A percentile compares a stretch with the other conserved stretches of the same genome.
Evolutionary conservation across 192 early-diverging fungal genomes (phyloP).

Genomic region (Coemansia sp.): DNA sequence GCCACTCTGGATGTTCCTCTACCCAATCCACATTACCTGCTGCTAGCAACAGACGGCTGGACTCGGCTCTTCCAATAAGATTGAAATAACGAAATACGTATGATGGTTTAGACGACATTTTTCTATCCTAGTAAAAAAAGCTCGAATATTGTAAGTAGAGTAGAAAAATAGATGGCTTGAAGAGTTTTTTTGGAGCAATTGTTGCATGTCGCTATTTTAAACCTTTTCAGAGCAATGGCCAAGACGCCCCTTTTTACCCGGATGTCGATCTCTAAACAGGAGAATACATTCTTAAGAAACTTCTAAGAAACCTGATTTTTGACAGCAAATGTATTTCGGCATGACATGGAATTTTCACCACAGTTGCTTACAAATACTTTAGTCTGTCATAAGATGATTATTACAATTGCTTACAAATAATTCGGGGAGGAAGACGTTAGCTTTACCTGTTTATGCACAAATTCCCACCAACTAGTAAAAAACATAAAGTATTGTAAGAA

Average conservation of each 20-base stretch:
- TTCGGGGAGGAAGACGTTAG: too few species aligned
- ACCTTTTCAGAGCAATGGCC: background rate
- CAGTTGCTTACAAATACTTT: too few species aligned
- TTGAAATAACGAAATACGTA: conserved; percentile 33
- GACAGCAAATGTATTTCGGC: too few species aligned
- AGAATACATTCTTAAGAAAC: too few species aligned
- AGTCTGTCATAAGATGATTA: too few species aligned
- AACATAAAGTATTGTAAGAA: too few species aligned
- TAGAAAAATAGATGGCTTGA: background rate
- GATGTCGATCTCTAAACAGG: background rate
- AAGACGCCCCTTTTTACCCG: background rate
- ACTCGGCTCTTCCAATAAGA: conserved; percentile 17
- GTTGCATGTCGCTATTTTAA: background rate
- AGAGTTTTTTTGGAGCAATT: background rate
- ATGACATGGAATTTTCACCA: too few species aligned
- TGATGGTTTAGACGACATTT: background rate
- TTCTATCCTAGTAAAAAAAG: background rate
- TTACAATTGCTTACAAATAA: too few species aligned
- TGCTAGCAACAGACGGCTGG: conserved; percentile 37
- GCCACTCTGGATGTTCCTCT: conserved; percentile 25
- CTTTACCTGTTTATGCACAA: too few species aligned
- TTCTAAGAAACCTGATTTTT: too few species aligned
- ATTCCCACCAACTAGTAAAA: too few species aligned
- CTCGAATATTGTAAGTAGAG: background rate
- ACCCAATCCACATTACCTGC: conserved; percentile 33